Evolutionary conservation across 495 filamentous ascomycete genomes (phyloP).

Genomic region (Mycothermus thermophilus): DNA sequence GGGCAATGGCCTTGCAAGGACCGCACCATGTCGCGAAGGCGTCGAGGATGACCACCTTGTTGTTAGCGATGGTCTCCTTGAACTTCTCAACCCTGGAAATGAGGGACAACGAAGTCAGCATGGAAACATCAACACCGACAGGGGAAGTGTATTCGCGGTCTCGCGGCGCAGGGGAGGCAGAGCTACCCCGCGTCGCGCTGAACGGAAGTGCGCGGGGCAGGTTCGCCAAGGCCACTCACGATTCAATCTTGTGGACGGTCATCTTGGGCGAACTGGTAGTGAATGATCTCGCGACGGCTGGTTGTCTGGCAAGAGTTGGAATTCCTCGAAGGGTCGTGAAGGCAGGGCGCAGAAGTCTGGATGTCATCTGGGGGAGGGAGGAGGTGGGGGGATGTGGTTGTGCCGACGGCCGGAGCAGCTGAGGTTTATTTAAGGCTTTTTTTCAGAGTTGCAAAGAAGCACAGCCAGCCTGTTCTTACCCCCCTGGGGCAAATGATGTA

Average conservation of each 20-base stretch:
- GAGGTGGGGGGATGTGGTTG: slow-evolving; percentile 3
- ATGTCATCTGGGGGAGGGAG: slow-evolving; percentile 11
- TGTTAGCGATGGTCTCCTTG: slow-evolving; percentile 36
- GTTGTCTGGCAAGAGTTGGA: background rate
- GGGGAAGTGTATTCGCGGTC: too few relatives aligned
- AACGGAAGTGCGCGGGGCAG: slow-evolving; percentile 1
- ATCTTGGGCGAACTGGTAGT: slow-evolving; percentile 30
- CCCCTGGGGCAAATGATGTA: slow-evolving; percentile 10
- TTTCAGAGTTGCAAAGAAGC: too few relatives aligned
- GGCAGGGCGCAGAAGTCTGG: slow-evolving; percentile 13
- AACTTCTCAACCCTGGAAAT: too few relatives aligned
- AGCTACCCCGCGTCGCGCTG: background rate
- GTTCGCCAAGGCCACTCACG: too few relatives aligned
- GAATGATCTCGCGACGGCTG: slow-evolving; percentile 22
- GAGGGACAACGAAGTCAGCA: too few relatives aligned
- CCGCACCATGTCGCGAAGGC: slow-evolving; percentile 89
- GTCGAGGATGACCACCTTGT: slow-evolving; percentile 64
- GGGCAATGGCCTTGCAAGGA: slow-evolving; percentile 83
- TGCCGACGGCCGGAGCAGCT: background rate
- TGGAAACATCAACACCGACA: too few relatives aligned
- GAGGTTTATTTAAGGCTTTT: slow-evolving; percentile 3
- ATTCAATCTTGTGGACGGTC: slow-evolving; percentile 28
- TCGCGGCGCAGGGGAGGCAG: too few relatives aligned
- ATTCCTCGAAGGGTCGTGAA: slow-evolving; percentile 7
- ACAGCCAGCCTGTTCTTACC: too few relatives aligned